Percentiles rank a stretch among this genome's conserved stretches.
Conservation (phyloP, 257 asterid species). For the Solanum raphanifolium region DNA sequence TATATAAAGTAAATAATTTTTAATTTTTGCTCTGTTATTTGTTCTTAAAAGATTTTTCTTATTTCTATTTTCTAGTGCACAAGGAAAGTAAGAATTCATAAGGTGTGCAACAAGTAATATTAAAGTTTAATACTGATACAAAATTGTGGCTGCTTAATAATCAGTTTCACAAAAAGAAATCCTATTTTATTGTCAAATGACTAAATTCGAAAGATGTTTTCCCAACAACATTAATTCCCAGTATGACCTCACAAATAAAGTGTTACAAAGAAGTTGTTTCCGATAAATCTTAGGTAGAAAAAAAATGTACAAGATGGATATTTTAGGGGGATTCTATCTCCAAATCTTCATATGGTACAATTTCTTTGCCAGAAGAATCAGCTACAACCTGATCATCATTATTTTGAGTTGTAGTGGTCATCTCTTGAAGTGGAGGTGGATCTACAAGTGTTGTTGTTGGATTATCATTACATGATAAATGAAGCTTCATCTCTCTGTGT, state of each 20-base stretch:
- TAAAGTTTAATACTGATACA: neutral
- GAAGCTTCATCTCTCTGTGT: constrained; percentile 53
- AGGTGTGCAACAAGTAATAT: neutral
- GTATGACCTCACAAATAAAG: neutral
- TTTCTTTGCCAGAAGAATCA: constrained; percentile 14
- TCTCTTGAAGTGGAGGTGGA: constrained; percentile 61
- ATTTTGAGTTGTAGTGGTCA: constrained; percentile 36
- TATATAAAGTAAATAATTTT: neutral
- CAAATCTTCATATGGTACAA: constrained; percentile 18
- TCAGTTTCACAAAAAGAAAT: neutral
- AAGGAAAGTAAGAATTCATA: neutral
- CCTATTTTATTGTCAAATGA: neutral
- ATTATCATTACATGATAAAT: constrained; percentile 15
- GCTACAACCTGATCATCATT: neutral
- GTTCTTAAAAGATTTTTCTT: no score
- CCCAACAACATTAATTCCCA: no score
- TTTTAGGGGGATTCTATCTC: constrained; percentile 39
- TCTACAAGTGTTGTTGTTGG: constrained; percentile 18
- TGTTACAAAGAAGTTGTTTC: neutral
- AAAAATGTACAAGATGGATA: neutral
- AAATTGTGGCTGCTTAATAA: neutral
- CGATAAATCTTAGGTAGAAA: neutral
- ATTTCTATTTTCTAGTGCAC: neutral
- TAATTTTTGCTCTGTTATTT: neutral
- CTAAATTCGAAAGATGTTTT: neutral